phyloP scores from a whole-genome alignment of 2,329 filamentous ascomycete species.

The Colletotrichum sp. region DNA sequence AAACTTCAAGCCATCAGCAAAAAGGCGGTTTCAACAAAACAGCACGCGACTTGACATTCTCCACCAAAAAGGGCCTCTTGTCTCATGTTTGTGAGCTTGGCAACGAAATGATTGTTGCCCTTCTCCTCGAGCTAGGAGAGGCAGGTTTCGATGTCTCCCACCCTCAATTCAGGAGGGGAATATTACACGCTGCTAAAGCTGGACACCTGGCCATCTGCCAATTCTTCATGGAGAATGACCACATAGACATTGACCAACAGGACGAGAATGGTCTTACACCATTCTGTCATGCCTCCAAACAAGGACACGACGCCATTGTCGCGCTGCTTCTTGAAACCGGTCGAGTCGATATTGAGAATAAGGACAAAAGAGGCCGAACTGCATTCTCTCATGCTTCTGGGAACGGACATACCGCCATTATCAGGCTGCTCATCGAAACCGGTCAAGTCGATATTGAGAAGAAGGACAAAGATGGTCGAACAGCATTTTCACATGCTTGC shows the following conservation, averaged over 20 bases:
- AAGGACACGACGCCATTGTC: not conserved
- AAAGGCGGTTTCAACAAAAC: no score
- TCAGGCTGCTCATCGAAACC: not conserved
- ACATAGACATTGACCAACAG: not conserved
- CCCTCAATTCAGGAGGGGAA: no score
- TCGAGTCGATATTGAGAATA: not conserved
- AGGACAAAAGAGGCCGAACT: not conserved
- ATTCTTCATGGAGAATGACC: accelerated
- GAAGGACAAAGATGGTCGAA: not conserved
- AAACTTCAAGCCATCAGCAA: no score
- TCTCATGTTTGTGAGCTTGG: accelerated
- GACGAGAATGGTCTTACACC: not conserved
- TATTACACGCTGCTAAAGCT: no score
- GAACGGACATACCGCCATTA: not conserved
- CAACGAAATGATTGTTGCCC: not conserved
- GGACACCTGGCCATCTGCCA: accelerated
- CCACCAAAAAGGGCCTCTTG: accelerated
- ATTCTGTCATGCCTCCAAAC: accelerated
- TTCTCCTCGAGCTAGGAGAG: not conserved
- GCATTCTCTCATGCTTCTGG: not conserved
- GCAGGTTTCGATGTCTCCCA: no score
- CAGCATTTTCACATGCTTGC: not conserved
- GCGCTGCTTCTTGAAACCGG: not conserved
- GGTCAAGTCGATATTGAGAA: not conserved
- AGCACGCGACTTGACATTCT: not conserved